Base-by-base conservation (phyloP, 129 eudicot genomes). In the Flaveria bidentis region DNA sequence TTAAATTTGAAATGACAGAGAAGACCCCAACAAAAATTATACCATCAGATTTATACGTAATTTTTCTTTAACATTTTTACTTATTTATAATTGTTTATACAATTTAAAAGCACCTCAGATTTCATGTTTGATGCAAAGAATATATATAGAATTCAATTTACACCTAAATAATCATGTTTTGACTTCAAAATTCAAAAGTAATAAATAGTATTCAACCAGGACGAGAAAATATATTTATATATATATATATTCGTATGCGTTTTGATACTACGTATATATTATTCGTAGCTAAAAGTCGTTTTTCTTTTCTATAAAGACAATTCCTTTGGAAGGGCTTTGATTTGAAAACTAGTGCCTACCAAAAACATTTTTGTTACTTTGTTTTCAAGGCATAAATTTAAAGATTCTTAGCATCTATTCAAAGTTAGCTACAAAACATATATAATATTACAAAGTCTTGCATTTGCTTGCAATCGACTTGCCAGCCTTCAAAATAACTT, bases 331-430 rank as follows among this genome's bases (percentile, higher is more conserved):
- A 76, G 58, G 47, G 28, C 42, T 77, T 69, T 20, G 53, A 22
- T 63, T 79, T 72, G 83, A 80, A 80, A 80, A 55, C 79, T 65
- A 80, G 60, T 73, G 83, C 45, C 64, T 52, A 79, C 83, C 83
- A 72, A 72, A 18, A 79, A 64, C 47, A 42, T 52, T 80, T 51
- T 64, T 36, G 69, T 80, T 80, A 80, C 83, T 80, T 80, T 73
- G 83, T 73, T 73, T 80, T 80, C 14, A 80, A 80, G 83, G 42
- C 61, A 80, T 69, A 22, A 53, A 53, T 63, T 39, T 22, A 39
- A 72, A 51, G 74, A 71, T 79, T 79, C 56, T 10, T 63, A 39
- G 36, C 73, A 79, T 72, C 33, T 66, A 64, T 65, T 80, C 47
- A 18, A 73, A 73, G 83, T 73, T 80, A 12, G 78, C 64, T 64